Evolutionary conservation across 2,329 filamentous ascomycete genomes (phyloP).

Genomic region (Myotisia sp.): DNA sequence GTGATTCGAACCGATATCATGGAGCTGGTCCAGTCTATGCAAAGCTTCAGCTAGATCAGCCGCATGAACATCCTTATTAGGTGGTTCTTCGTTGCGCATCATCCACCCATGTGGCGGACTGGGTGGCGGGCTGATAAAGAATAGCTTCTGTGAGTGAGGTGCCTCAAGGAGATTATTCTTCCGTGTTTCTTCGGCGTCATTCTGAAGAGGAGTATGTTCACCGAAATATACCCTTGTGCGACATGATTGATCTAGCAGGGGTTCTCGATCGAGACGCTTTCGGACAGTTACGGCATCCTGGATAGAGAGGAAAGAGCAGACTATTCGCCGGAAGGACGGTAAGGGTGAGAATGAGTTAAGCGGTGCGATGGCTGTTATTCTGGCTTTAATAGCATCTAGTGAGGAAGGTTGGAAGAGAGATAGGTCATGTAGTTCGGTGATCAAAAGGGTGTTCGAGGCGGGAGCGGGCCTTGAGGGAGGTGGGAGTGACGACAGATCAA

Average conservation of each 20-base stretch:
- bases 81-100: conserved; percentile 47
- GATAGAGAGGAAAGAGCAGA: conserved; percentile 34
- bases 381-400: conserved; percentile 29
- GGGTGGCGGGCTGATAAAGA: conserved; percentile 53
- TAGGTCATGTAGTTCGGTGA: conserved; percentile 35
- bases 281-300: conserved; percentile 31
- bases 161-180: conserved; percentile 37
- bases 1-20: conserved; percentile 7
- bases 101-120: conserved; percentile 52
- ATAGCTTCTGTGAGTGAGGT: conserved; percentile 46
- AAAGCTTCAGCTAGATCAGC: conserved; percentile 46
- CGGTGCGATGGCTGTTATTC: conserved; percentile 28
- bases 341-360: conserved; percentile 39
- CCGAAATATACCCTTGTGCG: conserved; percentile 23
- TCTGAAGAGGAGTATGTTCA: conserved; percentile 27
- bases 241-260: conserved; percentile 20
- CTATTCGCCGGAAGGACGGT: conserved; percentile 36
- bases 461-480: conserved; percentile 32
- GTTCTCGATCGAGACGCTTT: conserved; percentile 27
- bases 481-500: conserved; percentile 34
- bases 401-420: conserved; percentile 34
- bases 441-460: conserved; percentile 38
- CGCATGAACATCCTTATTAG: conserved; percentile 52
- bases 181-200: conserved; percentile 30
- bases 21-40: conserved; percentile 35